A percentile compares a stretch with the other conserved stretches of the same genome.
phyloP scores from a whole-genome alignment of 768 basidiomycete species.

The Suillus plorans region DNA sequence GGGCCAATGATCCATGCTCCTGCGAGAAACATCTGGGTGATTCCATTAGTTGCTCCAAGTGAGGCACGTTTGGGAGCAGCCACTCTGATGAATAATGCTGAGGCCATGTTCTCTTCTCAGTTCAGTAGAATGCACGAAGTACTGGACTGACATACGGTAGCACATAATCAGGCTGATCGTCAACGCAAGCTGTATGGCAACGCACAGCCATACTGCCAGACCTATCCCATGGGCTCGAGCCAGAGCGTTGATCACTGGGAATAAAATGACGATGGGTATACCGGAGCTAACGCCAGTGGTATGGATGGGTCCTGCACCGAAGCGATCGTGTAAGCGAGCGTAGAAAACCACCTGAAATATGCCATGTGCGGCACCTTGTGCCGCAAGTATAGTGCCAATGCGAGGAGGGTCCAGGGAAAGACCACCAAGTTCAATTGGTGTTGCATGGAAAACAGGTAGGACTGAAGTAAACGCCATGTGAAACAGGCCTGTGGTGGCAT shows the following conservation, averaged over 20 bases:
- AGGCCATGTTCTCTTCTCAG: neutral
- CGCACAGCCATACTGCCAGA: conserved; percentile 45
- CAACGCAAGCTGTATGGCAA: conserved; percentile 47
- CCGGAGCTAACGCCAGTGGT: neutral
- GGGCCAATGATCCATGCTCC: neutral
- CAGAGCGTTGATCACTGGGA: neutral
- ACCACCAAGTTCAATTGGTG: conserved; percentile 30
- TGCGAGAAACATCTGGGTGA: neutral
- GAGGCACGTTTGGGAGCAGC: neutral
- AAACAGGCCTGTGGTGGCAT: conserved; percentile 56
- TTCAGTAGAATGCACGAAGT: neutral
- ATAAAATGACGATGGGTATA: neutral
- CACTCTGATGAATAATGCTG: neutral
- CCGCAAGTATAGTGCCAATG: conserved; percentile 29
- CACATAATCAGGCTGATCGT: neutral
- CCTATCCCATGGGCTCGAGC: neutral
- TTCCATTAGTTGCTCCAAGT: neutral
- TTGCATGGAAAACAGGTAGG: conserved; percentile 31
- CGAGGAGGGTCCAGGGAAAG: conserved; percentile 23
- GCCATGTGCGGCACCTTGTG: conserved; percentile 31
- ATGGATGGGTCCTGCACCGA: conserved; percentile 40
- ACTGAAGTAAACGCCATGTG: conserved; percentile 62
- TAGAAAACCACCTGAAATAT: conserved; percentile 63
- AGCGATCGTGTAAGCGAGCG: conserved; percentile 49
- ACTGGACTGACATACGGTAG: neutral